Percentiles rank a stretch among this genome's conserved stretches.
Conservation (phyloP, 192 early-diverging fungal genomes). For the Jimgerdemannia flammicorona region DNA sequence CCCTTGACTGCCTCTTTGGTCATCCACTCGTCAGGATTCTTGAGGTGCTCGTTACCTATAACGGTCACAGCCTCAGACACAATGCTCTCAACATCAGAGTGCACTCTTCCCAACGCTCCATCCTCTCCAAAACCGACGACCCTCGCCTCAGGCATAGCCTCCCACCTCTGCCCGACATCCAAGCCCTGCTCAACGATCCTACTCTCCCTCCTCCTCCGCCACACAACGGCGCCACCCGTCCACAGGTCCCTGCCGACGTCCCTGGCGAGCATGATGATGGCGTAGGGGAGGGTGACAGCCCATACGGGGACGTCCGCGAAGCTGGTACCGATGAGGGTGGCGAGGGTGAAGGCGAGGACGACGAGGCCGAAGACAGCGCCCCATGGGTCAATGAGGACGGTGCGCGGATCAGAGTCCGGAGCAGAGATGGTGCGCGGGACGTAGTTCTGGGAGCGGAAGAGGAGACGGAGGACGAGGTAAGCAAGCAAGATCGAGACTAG, state of each 20-base stretch:
- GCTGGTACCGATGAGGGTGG: constrained; percentile 61
- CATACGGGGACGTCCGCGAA: constrained; percentile 72
- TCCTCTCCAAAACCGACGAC: neutral
- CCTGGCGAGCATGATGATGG: constrained; percentile 48
- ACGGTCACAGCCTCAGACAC: neutral
- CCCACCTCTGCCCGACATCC: neutral
- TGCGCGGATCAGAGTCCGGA: constrained; percentile 43
- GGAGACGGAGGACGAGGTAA: constrained; percentile 46
- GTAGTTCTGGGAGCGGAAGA: constrained; percentile 47
- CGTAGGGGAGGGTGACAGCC: constrained; percentile 78
- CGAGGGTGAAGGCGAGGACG: constrained; percentile 53
- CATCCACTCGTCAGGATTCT: neutral
- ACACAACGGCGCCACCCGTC: neutral
- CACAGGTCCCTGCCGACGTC: constrained; percentile 55
- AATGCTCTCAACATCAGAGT: neutral
- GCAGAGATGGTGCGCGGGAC: constrained; percentile 39
- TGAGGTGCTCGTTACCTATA: neutral
- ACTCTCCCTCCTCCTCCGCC: neutral
- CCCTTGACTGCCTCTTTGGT: neutral
- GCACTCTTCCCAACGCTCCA: no score
- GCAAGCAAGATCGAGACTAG: constrained; percentile 48
- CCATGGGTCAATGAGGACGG: constrained; percentile 45
- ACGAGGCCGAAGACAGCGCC: constrained; percentile 64
- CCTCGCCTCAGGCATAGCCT: neutral
- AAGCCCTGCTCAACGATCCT: constrained; percentile 1